These are phyloP conservation scores for Macrophomina tecta DNA, from an alignment of 2,329 filamentous ascomycete species.

Conservation along the genomic window DNA sequence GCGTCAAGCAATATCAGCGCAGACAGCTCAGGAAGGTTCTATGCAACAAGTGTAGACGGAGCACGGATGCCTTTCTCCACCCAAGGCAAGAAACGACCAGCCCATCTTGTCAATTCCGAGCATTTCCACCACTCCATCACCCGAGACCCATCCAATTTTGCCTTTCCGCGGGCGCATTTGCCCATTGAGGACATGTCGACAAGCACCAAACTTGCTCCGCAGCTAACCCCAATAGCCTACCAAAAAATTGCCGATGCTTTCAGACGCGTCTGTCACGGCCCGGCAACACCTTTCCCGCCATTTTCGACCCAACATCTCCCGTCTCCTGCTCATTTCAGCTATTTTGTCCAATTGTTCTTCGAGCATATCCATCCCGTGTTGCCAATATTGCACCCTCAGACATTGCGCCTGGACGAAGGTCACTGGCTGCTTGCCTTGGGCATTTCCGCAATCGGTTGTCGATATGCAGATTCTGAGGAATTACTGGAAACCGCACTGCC, in stretches of 20 bases:
- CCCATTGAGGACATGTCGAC: background rate
- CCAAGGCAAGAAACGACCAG: background rate
- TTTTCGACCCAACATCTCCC: slow-evolving; percentile 4
- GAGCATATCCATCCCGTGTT: slow-evolving; percentile 16
- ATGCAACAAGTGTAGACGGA: background rate
- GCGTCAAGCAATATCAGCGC: background rate
- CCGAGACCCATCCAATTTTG: background rate
- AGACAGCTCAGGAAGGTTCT: slow-evolving; percentile 1
- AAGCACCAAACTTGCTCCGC: background rate
- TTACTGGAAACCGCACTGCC: background rate
- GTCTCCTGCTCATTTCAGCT: slow-evolving; percentile 1
- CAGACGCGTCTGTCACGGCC: background rate
- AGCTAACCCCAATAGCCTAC: background rate
- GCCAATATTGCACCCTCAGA: slow-evolving; percentile 10
- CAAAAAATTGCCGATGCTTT: background rate
- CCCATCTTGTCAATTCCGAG: background rate
- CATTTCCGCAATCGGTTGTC: slow-evolving; percentile 8
- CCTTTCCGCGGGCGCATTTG: background rate
- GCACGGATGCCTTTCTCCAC: slow-evolving; percentile 2
- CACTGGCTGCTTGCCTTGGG: slow-evolving; percentile 5
- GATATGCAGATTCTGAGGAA: slow-evolving; percentile 3
- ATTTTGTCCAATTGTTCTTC: slow-evolving; percentile 8
- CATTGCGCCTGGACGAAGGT: background rate
- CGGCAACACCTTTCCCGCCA: background rate
- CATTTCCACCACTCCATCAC: background rate